Evolutionary conservation across 768 basidiomycete genomes (phyloP).

Genomic region (Amanita subjunquillea): DNA sequence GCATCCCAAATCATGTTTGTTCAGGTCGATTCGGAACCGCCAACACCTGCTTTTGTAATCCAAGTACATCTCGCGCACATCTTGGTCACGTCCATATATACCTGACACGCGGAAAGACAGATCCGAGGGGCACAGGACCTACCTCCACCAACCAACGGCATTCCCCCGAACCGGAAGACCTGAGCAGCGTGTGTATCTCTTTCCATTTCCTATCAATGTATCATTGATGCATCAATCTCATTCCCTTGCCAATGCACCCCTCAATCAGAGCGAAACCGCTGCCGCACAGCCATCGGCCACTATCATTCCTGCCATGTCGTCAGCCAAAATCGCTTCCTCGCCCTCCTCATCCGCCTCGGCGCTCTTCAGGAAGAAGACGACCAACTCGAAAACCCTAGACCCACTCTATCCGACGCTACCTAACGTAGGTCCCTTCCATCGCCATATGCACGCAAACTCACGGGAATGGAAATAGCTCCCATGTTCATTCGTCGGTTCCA

Average conservation of each 20-base stretch:
- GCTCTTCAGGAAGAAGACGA: neutral
- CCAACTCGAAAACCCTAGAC: neutral
- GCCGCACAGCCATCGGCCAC: neutral
- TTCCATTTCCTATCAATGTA: neutral
- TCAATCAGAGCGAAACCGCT: neutral
- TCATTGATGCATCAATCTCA: neutral
- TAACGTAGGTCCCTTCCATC: neutral
- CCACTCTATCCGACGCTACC: neutral
- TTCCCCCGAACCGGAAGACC: neutral
- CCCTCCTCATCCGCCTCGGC: neutral
- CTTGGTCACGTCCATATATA: neutral
- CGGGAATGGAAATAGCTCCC: constrained; percentile 1
- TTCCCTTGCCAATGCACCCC: neutral
- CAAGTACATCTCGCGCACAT: neutral
- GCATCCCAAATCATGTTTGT: neutral
- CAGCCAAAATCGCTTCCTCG: neutral
- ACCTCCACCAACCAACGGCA: neutral
- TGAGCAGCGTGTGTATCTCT: neutral
- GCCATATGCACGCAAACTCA: neutral
- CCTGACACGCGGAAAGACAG: neutral
- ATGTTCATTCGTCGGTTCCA: constrained; percentile 15
- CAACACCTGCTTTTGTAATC: neutral
- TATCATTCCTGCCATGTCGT: neutral
- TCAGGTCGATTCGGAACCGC: neutral
- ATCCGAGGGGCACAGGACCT: neutral